Evolutionary conservation across 176 grass and related monocot species (phyloP), one percentile per base, ranked within the genome.

Genomic region (Dactylis glomerata): DNA sequence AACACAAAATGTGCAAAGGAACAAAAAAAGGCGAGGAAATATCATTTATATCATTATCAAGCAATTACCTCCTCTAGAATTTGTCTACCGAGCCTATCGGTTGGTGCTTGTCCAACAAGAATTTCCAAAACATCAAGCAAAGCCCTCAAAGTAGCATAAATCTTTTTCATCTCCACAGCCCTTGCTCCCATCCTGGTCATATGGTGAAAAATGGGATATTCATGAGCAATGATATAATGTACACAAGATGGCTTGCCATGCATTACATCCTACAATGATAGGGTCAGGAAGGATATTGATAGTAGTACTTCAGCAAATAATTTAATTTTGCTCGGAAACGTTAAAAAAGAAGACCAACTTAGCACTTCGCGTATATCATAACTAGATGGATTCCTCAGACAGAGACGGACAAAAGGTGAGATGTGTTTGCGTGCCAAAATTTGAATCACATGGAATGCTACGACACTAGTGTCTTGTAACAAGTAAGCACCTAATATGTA

Each of bases 51-150:
- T 68, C 15, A 49, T 62, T 38, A 68, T 20, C 10, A 40, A 51
- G 75, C 10, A 68, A 36, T 88, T 92, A 93, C 96, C 96, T 98
- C 96, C 20, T 92, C 93, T 72, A 93, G 87, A 73, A 98, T 90
- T 86, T 91, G 93, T 66, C 76, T 81, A 88, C 91, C 81, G 76
- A 92, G 78, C 52, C 81, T 88, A 90, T 95, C 91, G 62, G 83
- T 81, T 56, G 89, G 76, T 80, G 91, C 85, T 52, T 88, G 52
- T 31, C 83, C 83, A 69, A 95, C 91, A 66, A 98, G 87, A 84
- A 87, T 76, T 75, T 92, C 91, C 46, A 98, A 52, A 70, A 95
- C 93, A 93, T 94, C 91, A 81, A 98, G 83, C 85, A 98, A 82
- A 78, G 93, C 91, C 87, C 89, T 88, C 88, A 98, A 83, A 81